Percentiles rank a stretch among this genome's conserved stretches.
phyloP scores from a whole-genome alignment of 495 filamentous ascomycete genomes.

The Talaromyces nanjingensis region DNA sequence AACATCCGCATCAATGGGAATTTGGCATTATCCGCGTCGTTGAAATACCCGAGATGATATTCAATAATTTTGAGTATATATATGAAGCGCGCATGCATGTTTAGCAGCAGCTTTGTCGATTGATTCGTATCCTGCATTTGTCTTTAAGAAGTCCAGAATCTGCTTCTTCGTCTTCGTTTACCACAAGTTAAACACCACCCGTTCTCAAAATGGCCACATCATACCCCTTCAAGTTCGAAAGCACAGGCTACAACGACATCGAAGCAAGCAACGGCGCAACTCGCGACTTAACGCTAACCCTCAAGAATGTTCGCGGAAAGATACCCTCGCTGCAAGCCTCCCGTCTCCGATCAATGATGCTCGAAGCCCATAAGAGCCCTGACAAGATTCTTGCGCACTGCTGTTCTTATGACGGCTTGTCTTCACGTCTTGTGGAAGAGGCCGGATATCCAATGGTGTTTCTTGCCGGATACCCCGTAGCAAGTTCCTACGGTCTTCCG shows the following conservation, averaged over 20 bases:
- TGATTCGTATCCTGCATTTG: background rate
- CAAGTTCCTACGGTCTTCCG: slow-evolving; percentile 30
- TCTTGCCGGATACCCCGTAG: slow-evolving; percentile 27
- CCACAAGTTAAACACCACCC: background rate
- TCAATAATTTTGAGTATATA: background rate
- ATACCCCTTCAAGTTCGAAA: slow-evolving; percentile 5
- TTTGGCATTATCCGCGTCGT: background rate
- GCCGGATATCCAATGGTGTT: slow-evolving; percentile 34
- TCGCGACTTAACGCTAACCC: slow-evolving; percentile 9
- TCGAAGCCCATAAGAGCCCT: slow-evolving; percentile 26
- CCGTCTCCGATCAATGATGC: slow-evolving; percentile 30
- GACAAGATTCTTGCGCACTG: slow-evolving; percentile 30
- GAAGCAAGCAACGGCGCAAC: background rate
- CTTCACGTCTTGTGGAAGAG: slow-evolving; percentile 32
- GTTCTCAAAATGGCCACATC: slow-evolving; percentile 13
- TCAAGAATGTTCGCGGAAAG: slow-evolving; percentile 21
- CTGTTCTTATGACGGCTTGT: slow-evolving; percentile 34
- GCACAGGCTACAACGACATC: background rate
- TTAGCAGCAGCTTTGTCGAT: background rate
- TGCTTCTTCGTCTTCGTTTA: slow-evolving; percentile 25
- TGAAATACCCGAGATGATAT: background rate
- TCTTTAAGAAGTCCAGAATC: slow-evolving; percentile 16
- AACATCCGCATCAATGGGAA: background rate
- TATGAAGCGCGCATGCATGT: background rate
- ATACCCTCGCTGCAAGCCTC: slow-evolving; percentile 28